Evolutionary conservation across 2,329 filamentous ascomycete species (phyloP).

Genomic region (Venturia nashicola): DNA sequence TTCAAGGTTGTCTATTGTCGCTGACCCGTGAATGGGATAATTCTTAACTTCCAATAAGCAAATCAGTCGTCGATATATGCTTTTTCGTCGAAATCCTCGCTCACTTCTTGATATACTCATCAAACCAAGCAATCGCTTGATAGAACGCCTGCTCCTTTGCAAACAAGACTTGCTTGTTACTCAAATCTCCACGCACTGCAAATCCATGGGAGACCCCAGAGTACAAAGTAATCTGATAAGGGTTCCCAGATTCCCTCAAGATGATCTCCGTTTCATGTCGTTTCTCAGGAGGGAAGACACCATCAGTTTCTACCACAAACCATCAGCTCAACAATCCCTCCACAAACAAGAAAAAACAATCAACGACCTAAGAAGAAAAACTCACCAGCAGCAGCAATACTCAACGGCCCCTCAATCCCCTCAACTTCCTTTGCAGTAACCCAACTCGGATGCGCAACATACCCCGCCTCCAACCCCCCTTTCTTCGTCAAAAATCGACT

Average conservation of each 20-base stretch:
- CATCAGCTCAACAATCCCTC: no score
- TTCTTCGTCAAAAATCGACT: constrained; percentile 47
- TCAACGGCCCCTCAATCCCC: constrained; percentile 53
- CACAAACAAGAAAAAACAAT: no score
- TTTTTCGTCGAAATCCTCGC: no score
- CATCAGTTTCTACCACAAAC: not conserved
- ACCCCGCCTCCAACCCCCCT: constrained; percentile 47
- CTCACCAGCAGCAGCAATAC: constrained; percentile 46
- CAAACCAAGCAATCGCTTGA: constrained; percentile 23
- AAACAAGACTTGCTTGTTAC: constrained; percentile 17
- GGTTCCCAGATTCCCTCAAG: constrained; percentile 17
- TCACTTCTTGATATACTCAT: constrained; percentile 10
- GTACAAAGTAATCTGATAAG: constrained; percentile 21
- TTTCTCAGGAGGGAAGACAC: not conserved
- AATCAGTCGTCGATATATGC: no score
- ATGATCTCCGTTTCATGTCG: constrained; percentile 15
- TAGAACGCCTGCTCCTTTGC: constrained; percentile 22
- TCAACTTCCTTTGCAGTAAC: constrained; percentile 53
- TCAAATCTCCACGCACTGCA: constrained; percentile 20
- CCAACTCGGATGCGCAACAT: constrained; percentile 60
- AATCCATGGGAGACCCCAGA: constrained; percentile 22
- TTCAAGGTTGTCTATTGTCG: no score
- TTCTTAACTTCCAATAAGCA: no score
- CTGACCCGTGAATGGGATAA: no score
- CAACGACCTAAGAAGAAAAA: constrained; percentile 13